Base-by-base conservation (phyloP, 306 rosid species). In the Crataegus laevigata region DNA sequence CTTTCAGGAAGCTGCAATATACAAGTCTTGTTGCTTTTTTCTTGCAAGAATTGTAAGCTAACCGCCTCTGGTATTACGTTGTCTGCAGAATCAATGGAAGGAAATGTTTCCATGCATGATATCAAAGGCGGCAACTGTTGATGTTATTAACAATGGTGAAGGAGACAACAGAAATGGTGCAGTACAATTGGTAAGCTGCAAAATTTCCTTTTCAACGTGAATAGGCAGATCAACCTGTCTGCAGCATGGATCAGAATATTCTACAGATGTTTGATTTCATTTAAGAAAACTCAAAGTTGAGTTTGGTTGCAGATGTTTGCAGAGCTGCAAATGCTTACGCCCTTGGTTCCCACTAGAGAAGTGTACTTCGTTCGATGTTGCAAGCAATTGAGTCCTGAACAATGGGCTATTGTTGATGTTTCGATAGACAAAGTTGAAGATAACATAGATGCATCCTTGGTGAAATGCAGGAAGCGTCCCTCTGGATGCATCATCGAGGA, bases 401-500 rank as follows among this genome's bases (percentile, higher is more conserved):
- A 84, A 32, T 96, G 99, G 98, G 98, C 97, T 1, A 84, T 96
- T 1, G 97, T 92, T 13, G 99, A 96, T 47, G 92, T 90, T 25
- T 96, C 99, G 3, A 85, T 96, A 9, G 98, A 96, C 79, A 90
- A 90, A 72, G 97, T 96, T 21, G 98, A 96, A 83, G 96, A 90
- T 68, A 96, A 83, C 74, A 89, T 89, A 6, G 98, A 92, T 14
- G 94, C 90, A 0, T 89, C 98, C 29, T 84, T 90, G 63, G 89
- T 96, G 47, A 92, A 92, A 74, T 96, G 96, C 80, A 79, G 96
- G 82, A 96, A 92, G 85, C 93, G 97, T 50, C 97, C 99, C 18
- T 96, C 98, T 0, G 99, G 99, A 75, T 96, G 98, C 88, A 89
- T 96, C 74, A 96, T 96, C 58, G 91, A 96, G 77, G 99, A 96